These are phyloP conservation scores for Salix viminalis DNA, from an alignment of 345 rosid genomes.

Conservation along the genomic window DNA sequence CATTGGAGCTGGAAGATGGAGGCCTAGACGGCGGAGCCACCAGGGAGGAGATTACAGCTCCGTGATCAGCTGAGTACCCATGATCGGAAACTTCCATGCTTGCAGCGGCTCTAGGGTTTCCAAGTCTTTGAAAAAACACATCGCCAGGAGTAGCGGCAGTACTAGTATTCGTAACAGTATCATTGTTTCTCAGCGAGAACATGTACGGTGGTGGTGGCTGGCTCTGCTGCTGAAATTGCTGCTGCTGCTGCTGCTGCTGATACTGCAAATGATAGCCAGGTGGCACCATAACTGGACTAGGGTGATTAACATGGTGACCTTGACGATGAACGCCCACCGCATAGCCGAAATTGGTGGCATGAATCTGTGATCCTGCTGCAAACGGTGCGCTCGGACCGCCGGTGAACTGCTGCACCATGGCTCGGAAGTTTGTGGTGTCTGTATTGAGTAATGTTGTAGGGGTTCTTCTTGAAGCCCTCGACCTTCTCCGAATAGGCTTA, in stretches of 20 bases:
- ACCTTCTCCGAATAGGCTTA: slow-evolving; percentile 74
- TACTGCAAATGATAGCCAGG: slow-evolving; percentile 28
- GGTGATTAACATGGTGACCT: slow-evolving; percentile 6
- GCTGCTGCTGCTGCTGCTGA: slow-evolving; percentile 9
- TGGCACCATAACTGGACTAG: slow-evolving; percentile 12
- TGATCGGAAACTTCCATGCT: slow-evolving; percentile 10
- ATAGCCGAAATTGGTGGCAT: slow-evolving; percentile 18
- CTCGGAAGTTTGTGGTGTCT: slow-evolving; percentile 83
- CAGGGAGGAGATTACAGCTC: slow-evolving; percentile 18
- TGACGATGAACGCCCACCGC: slow-evolving; percentile 24
- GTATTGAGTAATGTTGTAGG: slow-evolving; percentile 94
- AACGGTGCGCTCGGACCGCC: slow-evolving; percentile 74
- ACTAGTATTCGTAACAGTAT: background rate
- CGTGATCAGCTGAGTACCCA: slow-evolving; percentile 4
- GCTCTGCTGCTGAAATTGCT: slow-evolving; percentile 26
- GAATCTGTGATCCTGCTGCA: slow-evolving; percentile 31
- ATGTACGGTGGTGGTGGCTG: slow-evolving; percentile 19
- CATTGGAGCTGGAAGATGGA: slow-evolving; percentile 24
- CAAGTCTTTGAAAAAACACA: slow-evolving; percentile 27
- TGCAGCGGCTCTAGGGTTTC: slow-evolving; percentile 19
- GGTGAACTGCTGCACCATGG: slow-evolving; percentile 95
- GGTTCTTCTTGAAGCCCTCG: slow-evolving; percentile 90
- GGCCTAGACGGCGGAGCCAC: slow-evolving; percentile 18
- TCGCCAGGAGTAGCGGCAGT: slow-evolving; percentile 10
- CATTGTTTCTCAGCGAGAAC: slow-evolving; percentile 37